phyloP scores from a whole-genome alignment of 2,329 filamentous ascomycete species.

The Ceratocystis smalleyi region DNA sequence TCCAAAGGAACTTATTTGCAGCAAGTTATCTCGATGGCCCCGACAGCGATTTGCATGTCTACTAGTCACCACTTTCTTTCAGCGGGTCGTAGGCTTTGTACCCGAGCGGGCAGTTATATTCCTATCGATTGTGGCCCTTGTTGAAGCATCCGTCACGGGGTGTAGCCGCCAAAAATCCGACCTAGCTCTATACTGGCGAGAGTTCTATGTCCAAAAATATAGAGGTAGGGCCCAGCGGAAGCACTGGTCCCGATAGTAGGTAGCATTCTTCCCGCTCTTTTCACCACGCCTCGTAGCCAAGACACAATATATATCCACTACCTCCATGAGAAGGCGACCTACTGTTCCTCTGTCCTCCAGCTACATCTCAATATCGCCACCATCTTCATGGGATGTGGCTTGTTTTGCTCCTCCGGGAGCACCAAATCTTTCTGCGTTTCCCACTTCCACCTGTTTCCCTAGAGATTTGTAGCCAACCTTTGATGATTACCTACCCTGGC shows the following conservation, averaged over 20 bases:
- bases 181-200: neutral
- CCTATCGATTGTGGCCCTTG: neutral
- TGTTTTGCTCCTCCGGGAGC: no score
- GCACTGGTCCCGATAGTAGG: no score
- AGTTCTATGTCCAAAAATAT: neutral
- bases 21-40: neutral
- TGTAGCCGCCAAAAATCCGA: neutral
- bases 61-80: neutral
- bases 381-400: no score
- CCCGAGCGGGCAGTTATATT: neutral
- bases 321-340: no score
- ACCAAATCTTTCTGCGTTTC: no score
- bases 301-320: no score
- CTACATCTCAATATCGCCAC: no score
- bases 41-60: neutral
- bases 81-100: neutral
- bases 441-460: no score
- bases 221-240: neutral
- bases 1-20: neutral
- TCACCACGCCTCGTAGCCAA: no score
- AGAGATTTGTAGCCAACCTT: neutral
- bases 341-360: no score
- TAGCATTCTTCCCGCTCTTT: no score
- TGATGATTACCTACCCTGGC: neutral
- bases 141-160: neutral